These are phyloP conservation scores for Boletus barrowsii DNA, from an alignment of 768 basidiomycete species.

Conservation along the genomic window DNA sequence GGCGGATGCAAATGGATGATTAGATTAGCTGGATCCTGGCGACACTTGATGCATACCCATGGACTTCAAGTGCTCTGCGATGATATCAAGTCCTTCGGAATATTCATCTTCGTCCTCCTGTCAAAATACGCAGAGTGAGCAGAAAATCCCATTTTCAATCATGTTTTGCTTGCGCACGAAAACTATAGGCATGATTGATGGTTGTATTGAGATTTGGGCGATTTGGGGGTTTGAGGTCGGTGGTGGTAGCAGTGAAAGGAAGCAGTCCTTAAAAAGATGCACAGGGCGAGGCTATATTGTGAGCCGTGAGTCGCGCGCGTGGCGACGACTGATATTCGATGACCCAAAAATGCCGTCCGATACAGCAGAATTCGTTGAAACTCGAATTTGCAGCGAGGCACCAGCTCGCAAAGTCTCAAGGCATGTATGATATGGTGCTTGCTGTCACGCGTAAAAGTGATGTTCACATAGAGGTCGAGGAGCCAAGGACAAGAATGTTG, in stretches of 20 bases:
- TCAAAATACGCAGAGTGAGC: slow-evolving; percentile 4
- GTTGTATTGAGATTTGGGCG: slow-evolving; percentile 10
- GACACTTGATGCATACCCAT: slow-evolving; percentile 18
- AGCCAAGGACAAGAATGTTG: slow-evolving; percentile 11
- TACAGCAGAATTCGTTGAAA: slow-evolving; percentile 1
- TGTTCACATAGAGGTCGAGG: slow-evolving; percentile 18
- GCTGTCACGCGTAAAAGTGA: slow-evolving; percentile 25
- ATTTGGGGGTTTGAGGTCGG: neutral
- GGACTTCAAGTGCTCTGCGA: slow-evolving; percentile 4
- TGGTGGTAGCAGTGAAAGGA: slow-evolving; percentile 9
- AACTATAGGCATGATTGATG: slow-evolving; percentile 10
- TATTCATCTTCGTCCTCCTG: slow-evolving; percentile 28
- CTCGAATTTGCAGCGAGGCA: slow-evolving; percentile 17
- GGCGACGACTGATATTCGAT: slow-evolving; percentile 7
- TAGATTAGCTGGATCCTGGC: neutral
- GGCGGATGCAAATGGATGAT: neutral
- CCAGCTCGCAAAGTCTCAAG: slow-evolving; percentile 26
- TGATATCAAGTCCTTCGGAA: slow-evolving; percentile 12
- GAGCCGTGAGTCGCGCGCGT: slow-evolving; percentile 1
- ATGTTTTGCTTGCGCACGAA: slow-evolving; percentile 18
- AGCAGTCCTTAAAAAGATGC: neutral
- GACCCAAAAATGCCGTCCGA: slow-evolving; percentile 3
- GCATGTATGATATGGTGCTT: slow-evolving; percentile 20
- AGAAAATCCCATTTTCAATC: neutral
- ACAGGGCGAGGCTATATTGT: neutral